Conservation (phyloP, 768 basidiomycete genomes). For the Boletus insuetus region DNA sequence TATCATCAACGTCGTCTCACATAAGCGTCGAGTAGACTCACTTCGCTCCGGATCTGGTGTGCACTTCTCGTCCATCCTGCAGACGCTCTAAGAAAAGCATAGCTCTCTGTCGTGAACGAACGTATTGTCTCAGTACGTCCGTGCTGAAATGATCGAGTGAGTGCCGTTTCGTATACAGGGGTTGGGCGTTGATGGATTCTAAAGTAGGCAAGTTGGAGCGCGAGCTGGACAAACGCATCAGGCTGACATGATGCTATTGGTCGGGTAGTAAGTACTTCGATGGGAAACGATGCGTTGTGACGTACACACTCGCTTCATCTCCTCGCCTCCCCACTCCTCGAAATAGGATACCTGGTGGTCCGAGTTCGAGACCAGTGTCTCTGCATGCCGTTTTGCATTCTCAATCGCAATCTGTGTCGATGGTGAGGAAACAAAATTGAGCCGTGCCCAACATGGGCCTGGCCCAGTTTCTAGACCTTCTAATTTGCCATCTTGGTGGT, state of each 20-base stretch:
- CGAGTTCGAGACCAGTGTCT: conserved; percentile 65
- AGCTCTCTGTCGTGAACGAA: conserved; percentile 66
- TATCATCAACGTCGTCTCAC: neutral
- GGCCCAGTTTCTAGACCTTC: conserved; percentile 8
- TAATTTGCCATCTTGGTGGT: neutral
- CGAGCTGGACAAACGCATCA: conserved; percentile 90
- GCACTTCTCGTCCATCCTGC: conserved; percentile 14
- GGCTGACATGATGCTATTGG: conserved; percentile 52
- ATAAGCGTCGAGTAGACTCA: conserved; percentile 4
- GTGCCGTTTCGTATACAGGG: conserved; percentile 90
- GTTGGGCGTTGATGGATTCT: conserved; percentile 71
- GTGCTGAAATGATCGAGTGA: conserved; percentile 82
- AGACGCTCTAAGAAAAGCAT: conserved; percentile 46
- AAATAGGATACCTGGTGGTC: conserved; percentile 86
- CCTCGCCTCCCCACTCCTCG: conserved; percentile 76
- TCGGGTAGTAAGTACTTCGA: neutral
- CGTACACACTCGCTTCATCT: conserved; percentile 78
- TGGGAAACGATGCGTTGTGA: conserved; percentile 2
- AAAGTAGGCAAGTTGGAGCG: conserved; percentile 89
- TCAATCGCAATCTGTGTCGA: conserved; percentile 53
- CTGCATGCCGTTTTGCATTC: conserved; percentile 56
- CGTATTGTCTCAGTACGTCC: conserved; percentile 92
- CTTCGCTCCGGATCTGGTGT: conserved; percentile 4
- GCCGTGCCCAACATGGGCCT: conserved; percentile 48
- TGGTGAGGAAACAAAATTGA: conserved; percentile 76